Evolutionary conservation across 23 red algal species (phyloP).

Genomic region (Cyanidium caldarium): DNA sequence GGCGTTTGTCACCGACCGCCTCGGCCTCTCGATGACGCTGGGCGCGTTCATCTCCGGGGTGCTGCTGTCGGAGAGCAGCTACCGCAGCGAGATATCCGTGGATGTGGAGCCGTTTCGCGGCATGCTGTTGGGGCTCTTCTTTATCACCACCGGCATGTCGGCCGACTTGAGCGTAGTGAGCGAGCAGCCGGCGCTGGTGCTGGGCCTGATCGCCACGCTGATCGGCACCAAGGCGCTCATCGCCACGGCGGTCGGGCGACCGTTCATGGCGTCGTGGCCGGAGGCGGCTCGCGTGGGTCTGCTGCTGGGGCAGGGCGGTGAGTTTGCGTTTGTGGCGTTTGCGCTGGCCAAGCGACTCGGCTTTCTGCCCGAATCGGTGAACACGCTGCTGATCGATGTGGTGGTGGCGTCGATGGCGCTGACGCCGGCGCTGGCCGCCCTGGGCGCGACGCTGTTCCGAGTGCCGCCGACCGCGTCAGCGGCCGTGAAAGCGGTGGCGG

Average conservation of each 20-base stretch:
- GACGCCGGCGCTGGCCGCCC: constrained; percentile 56
- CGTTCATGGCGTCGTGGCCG: constrained; percentile 54
- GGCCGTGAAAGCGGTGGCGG: background rate
- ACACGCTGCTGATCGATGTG: constrained; percentile 40
- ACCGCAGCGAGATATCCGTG: constrained; percentile 61
- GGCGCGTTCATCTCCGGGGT: constrained; percentile 90
- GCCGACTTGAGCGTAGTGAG: constrained; percentile 50
- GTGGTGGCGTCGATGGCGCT: constrained; percentile 78
- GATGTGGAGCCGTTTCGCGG: constrained; percentile 94
- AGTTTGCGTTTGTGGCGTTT: constrained; percentile 96
- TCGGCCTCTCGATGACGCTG: constrained; percentile 86
- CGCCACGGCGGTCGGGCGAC: constrained; percentile 34
- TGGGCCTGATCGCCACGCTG: constrained; percentile 50
- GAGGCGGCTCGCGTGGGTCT: constrained; percentile 71
- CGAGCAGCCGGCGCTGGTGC: constrained; percentile 35
- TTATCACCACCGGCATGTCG: constrained; percentile 95
- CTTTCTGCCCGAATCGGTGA: constrained; percentile 56
- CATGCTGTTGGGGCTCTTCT: constrained; percentile 85
- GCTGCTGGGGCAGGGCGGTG: constrained; percentile 74
- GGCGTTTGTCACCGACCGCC: constrained; percentile 54
- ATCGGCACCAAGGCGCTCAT: constrained; percentile 54
- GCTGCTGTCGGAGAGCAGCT: constrained; percentile 60
- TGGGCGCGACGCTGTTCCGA: constrained; percentile 19
- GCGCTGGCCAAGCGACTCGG: constrained; percentile 68
- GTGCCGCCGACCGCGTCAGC: background rate